These are phyloP conservation scores for Pterothamnion heteromorphum DNA, from an alignment of 31 red algal genomes.

Conservation along the genomic window DNA sequence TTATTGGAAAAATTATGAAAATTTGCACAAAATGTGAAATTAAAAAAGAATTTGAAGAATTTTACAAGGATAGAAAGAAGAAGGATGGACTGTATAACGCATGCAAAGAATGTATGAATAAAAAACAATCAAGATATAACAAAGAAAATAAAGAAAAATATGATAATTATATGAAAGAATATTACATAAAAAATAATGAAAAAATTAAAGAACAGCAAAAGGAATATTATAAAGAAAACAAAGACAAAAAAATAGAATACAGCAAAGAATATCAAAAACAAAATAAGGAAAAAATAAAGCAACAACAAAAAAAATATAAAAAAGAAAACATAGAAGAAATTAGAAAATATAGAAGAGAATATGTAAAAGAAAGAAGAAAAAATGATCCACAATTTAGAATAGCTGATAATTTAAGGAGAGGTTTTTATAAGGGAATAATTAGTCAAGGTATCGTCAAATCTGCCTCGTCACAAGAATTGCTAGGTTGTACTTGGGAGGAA, in stretches of 20 bases:
- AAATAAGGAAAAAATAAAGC: neutral
- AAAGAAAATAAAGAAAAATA: conserved; percentile 5
- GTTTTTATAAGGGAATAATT: neutral
- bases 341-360: too few relatives aligned
- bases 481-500: neutral
- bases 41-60: neutral
- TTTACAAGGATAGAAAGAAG: neutral
- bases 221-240: neutral
- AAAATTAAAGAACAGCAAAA: neutral
- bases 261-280: neutral
- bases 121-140: neutral
- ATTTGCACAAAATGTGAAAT: neutral
- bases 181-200: neutral
- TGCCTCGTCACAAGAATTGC: too few relatives aligned
- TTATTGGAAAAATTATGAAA: neutral
- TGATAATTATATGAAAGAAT: neutral
- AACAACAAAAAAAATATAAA: neutral
- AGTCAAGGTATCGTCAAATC: too few relatives aligned
- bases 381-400: neutral
- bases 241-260: neutral
- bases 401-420: neutral
- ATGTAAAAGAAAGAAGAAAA: too few relatives aligned
- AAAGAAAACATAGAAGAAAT: too few relatives aligned
- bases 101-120: neutral
- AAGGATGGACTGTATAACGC: neutral